Percentiles rank a stretch among this genome's conserved stretches.
phyloP scores from a whole-genome alignment of 805 yeast genomes.

The Metahyphopichia silvanorum region DNA sequence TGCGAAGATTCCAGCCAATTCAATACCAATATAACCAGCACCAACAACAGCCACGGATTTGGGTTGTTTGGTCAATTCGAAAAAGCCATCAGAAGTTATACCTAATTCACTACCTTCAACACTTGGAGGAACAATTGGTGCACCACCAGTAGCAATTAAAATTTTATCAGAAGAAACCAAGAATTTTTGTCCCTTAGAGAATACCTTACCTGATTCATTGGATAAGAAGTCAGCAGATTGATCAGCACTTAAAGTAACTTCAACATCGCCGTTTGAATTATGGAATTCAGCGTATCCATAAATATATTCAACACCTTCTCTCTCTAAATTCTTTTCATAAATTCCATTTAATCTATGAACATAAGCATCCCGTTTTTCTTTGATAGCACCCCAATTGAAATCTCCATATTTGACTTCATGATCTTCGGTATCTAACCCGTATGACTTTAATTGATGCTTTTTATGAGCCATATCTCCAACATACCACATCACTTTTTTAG shows the following conservation, averaged over 20 bases:
- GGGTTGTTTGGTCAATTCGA: slow-evolving; percentile 77
- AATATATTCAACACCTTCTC: slow-evolving; percentile 84
- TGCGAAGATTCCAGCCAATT: slow-evolving; percentile 90
- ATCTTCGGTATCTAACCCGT: slow-evolving; percentile 70
- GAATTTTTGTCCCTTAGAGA: slow-evolving; percentile 51
- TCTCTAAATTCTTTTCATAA: slow-evolving; percentile 80
- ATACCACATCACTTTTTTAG: slow-evolving; percentile 98
- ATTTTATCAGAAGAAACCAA: slow-evolving; percentile 75
- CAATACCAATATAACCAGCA: slow-evolving; percentile 97
- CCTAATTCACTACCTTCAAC: slow-evolving; percentile 84
- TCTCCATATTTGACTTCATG: slow-evolving; percentile 44
- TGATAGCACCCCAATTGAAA: slow-evolving; percentile 81
- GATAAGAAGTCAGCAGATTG: slow-evolving; percentile 35
- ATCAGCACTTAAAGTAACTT: slow-evolving; percentile 54
- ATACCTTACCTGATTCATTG: slow-evolving; percentile 21
- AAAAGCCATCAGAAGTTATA: slow-evolving; percentile 87
- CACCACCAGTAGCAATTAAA: slow-evolving; percentile 92
- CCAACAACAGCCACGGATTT: slow-evolving; percentile 93
- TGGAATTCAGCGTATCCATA: slow-evolving; percentile 84
- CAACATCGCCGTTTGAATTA: slow-evolving; percentile 63
- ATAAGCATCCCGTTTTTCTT: slow-evolving; percentile 90
- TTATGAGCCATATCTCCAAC: slow-evolving; percentile 86
- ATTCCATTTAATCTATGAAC: slow-evolving; percentile 85
- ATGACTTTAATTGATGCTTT: slow-evolving; percentile 70
- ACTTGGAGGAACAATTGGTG: slow-evolving; percentile 63